A percentile compares a stretch with the other conserved stretches of the same genome.
phyloP scores from a whole-genome alignment of 345 rosid species.

The Noccaea bulbosa region DNA sequence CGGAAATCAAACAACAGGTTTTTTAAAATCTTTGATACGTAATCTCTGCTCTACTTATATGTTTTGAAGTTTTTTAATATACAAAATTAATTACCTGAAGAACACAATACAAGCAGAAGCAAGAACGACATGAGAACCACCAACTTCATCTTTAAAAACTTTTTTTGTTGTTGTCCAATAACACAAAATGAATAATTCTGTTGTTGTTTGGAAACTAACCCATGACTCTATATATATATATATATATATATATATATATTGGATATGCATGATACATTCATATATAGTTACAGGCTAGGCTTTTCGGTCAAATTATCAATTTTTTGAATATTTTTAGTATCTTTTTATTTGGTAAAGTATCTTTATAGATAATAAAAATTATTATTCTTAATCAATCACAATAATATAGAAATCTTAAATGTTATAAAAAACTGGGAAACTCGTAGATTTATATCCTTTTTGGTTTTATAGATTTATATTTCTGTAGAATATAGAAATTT shows the following conservation, averaged over 20 bases:
- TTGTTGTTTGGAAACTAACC: background rate
- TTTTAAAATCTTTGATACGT: background rate
- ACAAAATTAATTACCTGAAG: conserved; percentile 20
- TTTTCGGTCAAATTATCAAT: too few relatives aligned
- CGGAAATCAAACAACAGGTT: background rate
- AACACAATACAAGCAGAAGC: conserved; percentile 23
- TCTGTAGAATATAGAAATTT: too few relatives aligned
- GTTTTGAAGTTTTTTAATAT: background rate
- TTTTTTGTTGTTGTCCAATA: background rate
- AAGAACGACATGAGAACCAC: conserved; percentile 11
- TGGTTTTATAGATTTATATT: too few relatives aligned
- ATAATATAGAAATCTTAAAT: too few relatives aligned
- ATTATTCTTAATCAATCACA: too few relatives aligned
- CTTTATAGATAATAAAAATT: too few relatives aligned
- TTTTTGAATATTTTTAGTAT: too few relatives aligned
- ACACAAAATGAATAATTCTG: background rate
- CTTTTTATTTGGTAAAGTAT: too few relatives aligned
- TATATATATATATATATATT: too few relatives aligned
- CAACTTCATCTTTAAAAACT: conserved; percentile 2
- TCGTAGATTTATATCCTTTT: too few relatives aligned
- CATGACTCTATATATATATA: background rate
- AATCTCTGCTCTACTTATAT: background rate
- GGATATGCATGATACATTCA: too few relatives aligned
- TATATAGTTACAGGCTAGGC: background rate
- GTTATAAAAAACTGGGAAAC: too few relatives aligned